Conservation (phyloP, 1,139 yeast species). For the Magnusiomyces sp. region DNA sequence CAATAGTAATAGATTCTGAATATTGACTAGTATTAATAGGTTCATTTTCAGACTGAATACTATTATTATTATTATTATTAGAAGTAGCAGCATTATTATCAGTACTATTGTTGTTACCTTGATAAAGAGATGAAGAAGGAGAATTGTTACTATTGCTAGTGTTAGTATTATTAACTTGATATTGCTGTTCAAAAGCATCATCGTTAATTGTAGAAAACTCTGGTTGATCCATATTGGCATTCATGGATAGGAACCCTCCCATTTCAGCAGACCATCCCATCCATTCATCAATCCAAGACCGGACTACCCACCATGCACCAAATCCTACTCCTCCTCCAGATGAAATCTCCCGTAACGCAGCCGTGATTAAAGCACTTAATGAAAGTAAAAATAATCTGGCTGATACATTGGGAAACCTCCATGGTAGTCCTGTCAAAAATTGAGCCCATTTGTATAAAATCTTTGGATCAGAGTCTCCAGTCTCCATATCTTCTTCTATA, state of each 20-base stretch:
- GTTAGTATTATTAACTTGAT: too few relatives aligned
- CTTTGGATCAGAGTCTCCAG: slow-evolving; percentile 12
- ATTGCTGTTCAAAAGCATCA: too few relatives aligned
- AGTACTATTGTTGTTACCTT: too few relatives aligned
- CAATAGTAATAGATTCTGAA: too few relatives aligned
- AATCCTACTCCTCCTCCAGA: slow-evolving; percentile 53
- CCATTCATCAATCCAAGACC: slow-evolving; percentile 75
- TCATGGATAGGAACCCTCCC: slow-evolving; percentile 46
- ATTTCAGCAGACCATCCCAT: slow-evolving; percentile 60
- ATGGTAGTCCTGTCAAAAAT: slow-evolving; percentile 40
- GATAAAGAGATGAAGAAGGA: too few relatives aligned
- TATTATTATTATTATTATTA: too few relatives aligned
- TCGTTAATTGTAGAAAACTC: too few relatives aligned
- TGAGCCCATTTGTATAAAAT: slow-evolving; percentile 35
- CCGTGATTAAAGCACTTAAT: slow-evolving; percentile 48
- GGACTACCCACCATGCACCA: slow-evolving; percentile 70
- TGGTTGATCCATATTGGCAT: not conserved
- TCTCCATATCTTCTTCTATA: slow-evolving; percentile 1
- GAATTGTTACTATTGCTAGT: too few relatives aligned
- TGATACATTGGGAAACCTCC: slow-evolving; percentile 39
- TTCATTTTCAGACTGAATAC: too few relatives aligned
- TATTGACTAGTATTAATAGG: too few relatives aligned
- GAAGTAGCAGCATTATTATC: too few relatives aligned
- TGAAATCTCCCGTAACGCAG: slow-evolving; percentile 59
- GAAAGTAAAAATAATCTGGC: slow-evolving; percentile 51